Percentiles rank a stretch among this genome's conserved stretches.
Evolutionary conservation across 208 protist species (phyloP).

Genomic region (Acanthamoeba healyi): DNA sequence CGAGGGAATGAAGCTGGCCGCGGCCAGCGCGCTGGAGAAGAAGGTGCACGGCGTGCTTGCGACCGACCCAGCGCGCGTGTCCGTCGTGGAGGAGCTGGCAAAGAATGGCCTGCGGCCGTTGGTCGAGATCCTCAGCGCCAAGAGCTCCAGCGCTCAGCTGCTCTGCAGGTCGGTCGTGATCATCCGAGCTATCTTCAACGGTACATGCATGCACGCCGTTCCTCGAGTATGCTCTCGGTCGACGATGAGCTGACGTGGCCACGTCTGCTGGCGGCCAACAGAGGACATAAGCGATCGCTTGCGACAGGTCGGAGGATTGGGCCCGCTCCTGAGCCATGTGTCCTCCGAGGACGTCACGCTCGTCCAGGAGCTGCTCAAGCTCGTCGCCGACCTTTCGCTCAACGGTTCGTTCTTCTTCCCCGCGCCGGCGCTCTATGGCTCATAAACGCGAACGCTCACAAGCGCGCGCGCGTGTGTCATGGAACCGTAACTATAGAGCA

Average conservation of each 20-base stretch:
- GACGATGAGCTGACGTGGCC: neutral
- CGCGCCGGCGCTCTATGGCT: neutral
- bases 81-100: neutral
- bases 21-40: conserved; percentile 3
- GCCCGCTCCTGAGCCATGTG: neutral
- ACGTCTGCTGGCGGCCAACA: neutral
- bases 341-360: neutral
- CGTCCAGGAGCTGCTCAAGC: neutral
- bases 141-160: neutral
- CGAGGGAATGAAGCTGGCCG: neutral
- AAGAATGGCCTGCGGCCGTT: neutral
- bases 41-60: neutral
- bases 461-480: neutral
- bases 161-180: neutral
- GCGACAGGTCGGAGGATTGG: neutral
- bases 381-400: neutral
- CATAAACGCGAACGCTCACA: neutral
- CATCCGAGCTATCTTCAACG: neutral
- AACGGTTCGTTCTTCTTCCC: neutral
- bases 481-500: neutral
- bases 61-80: neutral
- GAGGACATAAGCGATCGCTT: neutral
- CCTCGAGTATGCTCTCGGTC: neutral
- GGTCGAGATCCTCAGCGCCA: conserved; percentile 6
- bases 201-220: neutral